phyloP scores from a whole-genome alignment of 2,329 filamentous ascomycete genomes.

The Hypoxylon sp. region DNA sequence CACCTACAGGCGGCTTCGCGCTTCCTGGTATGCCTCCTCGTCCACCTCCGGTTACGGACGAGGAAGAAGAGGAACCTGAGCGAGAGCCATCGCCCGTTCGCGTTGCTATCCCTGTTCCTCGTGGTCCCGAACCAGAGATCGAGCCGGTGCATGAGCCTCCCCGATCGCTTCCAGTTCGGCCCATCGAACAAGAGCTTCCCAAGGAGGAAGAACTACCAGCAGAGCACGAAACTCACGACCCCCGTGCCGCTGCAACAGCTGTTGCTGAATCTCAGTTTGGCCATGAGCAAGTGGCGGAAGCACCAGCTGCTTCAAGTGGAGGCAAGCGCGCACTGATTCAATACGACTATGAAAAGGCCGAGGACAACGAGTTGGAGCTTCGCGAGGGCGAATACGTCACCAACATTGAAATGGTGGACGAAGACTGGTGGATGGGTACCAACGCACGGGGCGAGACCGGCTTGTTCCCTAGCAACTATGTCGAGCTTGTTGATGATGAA shows the following conservation, averaged over 20 bases:
- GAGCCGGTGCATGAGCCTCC: slow-evolving; percentile 67
- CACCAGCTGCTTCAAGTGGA: slow-evolving; percentile 58
- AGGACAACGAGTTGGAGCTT: slow-evolving; percentile 96
- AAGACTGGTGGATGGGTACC: slow-evolving; percentile 98
- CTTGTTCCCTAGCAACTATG: slow-evolving; percentile 97
- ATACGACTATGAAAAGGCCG: slow-evolving; percentile 97
- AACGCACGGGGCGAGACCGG: slow-evolving; percentile 88
- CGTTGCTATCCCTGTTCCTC: slow-evolving; percentile 86
- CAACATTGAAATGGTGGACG: slow-evolving; percentile 96
- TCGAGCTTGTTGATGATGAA: slow-evolving; percentile 81
- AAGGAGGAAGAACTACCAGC: slow-evolving; percentile 75
- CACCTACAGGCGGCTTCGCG: slow-evolving; percentile 79
- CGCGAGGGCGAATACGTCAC: slow-evolving; percentile 89
- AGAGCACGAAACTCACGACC: slow-evolving; percentile 73
- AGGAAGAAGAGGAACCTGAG: slow-evolving; percentile 68
- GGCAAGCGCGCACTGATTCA: slow-evolving; percentile 84
- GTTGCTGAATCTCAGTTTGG: slow-evolving; percentile 65
- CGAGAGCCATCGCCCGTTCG: slow-evolving; percentile 82
- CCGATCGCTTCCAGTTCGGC: slow-evolving; percentile 73
- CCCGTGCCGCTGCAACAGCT: slow-evolving; percentile 71
- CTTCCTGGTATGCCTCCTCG: slow-evolving; percentile 82
- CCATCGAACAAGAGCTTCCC: slow-evolving; percentile 74
- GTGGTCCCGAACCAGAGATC: slow-evolving; percentile 68
- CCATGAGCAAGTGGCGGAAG: slow-evolving; percentile 56
- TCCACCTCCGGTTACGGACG: slow-evolving; percentile 68